Base-by-base conservation (phyloP, 2,329 filamentous ascomycete species). In the Penicillium sp. region DNA sequence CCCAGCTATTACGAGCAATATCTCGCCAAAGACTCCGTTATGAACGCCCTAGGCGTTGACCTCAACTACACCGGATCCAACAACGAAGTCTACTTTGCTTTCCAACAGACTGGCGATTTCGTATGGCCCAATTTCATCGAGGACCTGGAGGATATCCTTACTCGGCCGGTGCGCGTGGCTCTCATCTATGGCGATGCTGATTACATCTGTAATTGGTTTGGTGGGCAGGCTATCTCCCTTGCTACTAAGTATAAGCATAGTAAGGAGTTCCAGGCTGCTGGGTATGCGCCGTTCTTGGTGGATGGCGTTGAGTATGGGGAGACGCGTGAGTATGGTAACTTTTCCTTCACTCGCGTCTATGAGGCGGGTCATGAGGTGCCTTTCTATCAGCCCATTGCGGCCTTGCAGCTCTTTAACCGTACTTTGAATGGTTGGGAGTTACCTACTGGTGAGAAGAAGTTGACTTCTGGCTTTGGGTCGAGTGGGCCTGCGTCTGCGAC, bases 301-400 rank as follows among this genome's bases (percentile, higher is more conserved):
- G 90, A 91, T 68, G 81, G 80, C 26, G 80, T 82, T 7, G 73
- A 84, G 86, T 68, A 90, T 51, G 91, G 90, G 21, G 83, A 85
- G 55, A 90, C 91, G 0, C 84, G 90, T 4, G 90, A 95, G 71
- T 90, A 85, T 65, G 90, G 88, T 11, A 93, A 93, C 64, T 81
- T 90, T 53, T 86, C 82, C 16, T 90, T 90, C 70, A 84, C 84
- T 53, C 81, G 87, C 8, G 79, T 90, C 48, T 89, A 86, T 69
- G 83, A 89, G 65, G 80, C 86, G 16, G 86, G 87, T 1, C 87
- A 90, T 65, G 81, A 85, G 51, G 82, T 86, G 1, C 80, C 85
- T 0, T 82, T 80, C 43, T 72, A 69, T 46, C 85, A 88, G 72
- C 86, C 85, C 13, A 77, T 83, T 66, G 85, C 84, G 3, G 76